phyloP scores from a whole-genome alignment of 2,329 filamentous ascomycete genomes.

The Diaporthe ilicicola region DNA sequence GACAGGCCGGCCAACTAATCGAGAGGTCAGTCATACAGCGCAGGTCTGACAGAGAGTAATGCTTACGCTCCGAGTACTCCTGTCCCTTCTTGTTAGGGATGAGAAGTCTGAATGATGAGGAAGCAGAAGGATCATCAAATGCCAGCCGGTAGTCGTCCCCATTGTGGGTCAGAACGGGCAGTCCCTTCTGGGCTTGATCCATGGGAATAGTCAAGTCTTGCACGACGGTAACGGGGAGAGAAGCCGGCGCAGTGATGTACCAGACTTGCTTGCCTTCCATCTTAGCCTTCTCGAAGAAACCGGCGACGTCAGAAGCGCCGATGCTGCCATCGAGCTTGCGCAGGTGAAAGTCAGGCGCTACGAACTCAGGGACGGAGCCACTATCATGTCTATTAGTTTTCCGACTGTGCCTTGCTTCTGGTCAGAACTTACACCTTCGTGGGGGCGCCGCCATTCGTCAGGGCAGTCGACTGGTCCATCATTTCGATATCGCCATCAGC shows the following conservation, averaged over 20 bases:
- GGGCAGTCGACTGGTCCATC: conserved; percentile 49
- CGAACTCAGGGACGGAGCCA: conserved; percentile 53
- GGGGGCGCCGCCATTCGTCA: conserved; percentile 33
- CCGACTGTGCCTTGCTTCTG: background rate
- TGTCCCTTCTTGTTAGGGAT: conserved; percentile 65
- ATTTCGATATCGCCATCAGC: conserved; percentile 33
- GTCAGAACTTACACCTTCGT: conserved; percentile 27
- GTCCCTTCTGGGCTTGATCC: conserved; percentile 60
- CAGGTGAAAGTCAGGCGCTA: conserved; percentile 62
- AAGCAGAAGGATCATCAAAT: conserved; percentile 60
- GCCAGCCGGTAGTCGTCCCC: conserved; percentile 70
- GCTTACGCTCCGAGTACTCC: conserved; percentile 5
- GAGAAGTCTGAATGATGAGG: conserved; percentile 64
- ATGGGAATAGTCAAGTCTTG: conserved; percentile 70
- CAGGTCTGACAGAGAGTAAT: conserved; percentile 29
- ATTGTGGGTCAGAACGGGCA: conserved; percentile 67
- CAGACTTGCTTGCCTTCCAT: conserved; percentile 78
- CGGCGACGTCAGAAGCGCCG: conserved; percentile 54
- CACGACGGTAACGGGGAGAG: conserved; percentile 73
- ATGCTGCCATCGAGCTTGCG: conserved; percentile 57
- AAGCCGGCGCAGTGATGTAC: conserved; percentile 80
- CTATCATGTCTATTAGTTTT: conserved; percentile 23
- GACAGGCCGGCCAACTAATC: conserved; percentile 54
- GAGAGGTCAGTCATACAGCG: conserved; percentile 38
- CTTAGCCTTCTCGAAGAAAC: conserved; percentile 66